phyloP scores from a whole-genome alignment of 208 protist genomes.

The Wallacemonas collosoma region DNA sequence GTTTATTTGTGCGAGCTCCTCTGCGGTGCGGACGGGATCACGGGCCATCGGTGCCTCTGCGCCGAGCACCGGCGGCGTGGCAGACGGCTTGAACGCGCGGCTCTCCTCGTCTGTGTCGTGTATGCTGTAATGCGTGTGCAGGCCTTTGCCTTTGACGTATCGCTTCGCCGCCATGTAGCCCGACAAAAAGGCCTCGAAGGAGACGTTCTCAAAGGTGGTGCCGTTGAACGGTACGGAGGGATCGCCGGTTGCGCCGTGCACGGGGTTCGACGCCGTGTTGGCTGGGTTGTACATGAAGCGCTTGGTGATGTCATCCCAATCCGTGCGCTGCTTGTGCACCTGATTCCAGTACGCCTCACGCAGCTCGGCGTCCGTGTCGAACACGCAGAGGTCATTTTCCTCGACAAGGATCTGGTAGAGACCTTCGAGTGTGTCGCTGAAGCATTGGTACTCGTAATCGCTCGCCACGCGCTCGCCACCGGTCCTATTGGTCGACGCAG shows the following conservation, averaged over 20 bases:
- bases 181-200: conserved; percentile 41
- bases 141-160: conserved; percentile 48
- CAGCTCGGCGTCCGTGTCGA: conserved; percentile 63
- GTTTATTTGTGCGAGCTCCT: background rate
- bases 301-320: conserved; percentile 2
- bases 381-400: conserved; percentile 69
- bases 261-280: background rate
- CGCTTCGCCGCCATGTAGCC: conserved; percentile 61
- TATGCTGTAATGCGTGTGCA: conserved; percentile 36
- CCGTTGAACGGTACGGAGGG: conserved; percentile 1
- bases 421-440: conserved; percentile 57
- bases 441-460: conserved; percentile 47
- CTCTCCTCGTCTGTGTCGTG: conserved; percentile 19
- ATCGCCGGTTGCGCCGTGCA: background rate
- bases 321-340: conserved; percentile 35
- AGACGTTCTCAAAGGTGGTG: conserved; percentile 26
- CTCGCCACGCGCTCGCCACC: too few species aligned
- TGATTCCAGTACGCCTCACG: conserved; percentile 55
- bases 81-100: background rate
- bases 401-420: conserved; percentile 64
- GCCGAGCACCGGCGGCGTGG: background rate
- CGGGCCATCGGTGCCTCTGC: background rate
- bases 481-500: too few species aligned
- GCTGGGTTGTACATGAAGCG: background rate
- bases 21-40: background rate